Conservation (phyloP, 1,284 basidiomycete species). For the Trichosporon ovoides region DNA sequence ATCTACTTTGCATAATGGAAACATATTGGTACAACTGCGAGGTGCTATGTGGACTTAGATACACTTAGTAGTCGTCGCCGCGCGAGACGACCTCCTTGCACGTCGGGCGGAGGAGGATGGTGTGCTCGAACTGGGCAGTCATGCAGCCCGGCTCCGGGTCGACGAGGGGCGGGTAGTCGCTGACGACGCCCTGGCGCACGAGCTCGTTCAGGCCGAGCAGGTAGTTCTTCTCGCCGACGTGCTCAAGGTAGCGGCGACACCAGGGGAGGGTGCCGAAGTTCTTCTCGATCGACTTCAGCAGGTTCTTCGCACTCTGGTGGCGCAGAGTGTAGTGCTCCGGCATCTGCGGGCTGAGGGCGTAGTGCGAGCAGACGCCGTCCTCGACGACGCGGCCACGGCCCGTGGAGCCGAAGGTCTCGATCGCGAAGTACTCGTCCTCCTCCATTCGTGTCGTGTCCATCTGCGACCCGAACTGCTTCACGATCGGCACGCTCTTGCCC, state of each 20-base stretch:
- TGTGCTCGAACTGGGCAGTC: constrained; percentile 96
- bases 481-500: constrained; percentile 80
- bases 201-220: constrained; percentile 85
- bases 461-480: constrained; percentile 62
- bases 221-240: constrained; percentile 90
- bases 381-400: constrained; percentile 92
- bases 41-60: neutral
- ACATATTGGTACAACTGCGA: constrained; percentile 2
- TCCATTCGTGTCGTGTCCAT: constrained; percentile 91
- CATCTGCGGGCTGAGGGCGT: constrained; percentile 54
- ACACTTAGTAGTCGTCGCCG: constrained; percentile 75
- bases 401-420: constrained; percentile 97
- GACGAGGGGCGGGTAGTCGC: constrained; percentile 86
- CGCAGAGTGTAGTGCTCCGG: constrained; percentile 48
- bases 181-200: constrained; percentile 83
- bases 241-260: constrained; percentile 90
- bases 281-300: constrained; percentile 83
- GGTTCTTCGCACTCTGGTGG: constrained; percentile 73
- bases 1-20: neutral
- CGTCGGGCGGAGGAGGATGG: constrained; percentile 84
- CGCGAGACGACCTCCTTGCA: constrained; percentile 92
- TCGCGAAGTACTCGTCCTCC: constrained; percentile 98
- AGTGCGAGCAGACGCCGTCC: constrained; percentile 90
- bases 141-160: constrained; percentile 65
- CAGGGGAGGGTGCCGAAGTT: constrained; percentile 95